A percentile compares a stretch with the other conserved stretches of the same genome.
These are phyloP conservation scores for Syzygium syzygioides DNA, from an alignment of 441 rosid species.

Conservation along the genomic window DNA sequence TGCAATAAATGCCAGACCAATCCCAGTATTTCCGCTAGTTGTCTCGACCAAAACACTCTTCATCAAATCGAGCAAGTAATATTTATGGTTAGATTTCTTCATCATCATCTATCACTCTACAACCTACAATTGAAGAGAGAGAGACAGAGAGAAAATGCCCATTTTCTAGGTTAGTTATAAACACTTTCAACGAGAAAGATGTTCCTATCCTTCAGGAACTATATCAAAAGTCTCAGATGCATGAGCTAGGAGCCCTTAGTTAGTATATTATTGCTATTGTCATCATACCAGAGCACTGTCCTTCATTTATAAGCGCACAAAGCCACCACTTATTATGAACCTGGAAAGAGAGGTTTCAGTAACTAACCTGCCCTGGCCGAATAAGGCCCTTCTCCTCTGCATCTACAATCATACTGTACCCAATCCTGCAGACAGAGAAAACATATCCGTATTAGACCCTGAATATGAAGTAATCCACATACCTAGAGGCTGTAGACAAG, in stretches of 20 bases:
- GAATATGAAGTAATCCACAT: background rate
- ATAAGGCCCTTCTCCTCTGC: constrained; percentile 13
- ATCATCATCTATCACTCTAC: background rate
- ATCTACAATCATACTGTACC: constrained; percentile 10
- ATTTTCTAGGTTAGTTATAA: background rate
- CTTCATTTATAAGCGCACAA: background rate
- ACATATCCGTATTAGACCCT: background rate
- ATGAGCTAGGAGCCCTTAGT: background rate
- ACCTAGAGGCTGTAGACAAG: background rate
- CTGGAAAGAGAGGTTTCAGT: background rate
- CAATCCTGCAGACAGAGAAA: constrained; percentile 2
- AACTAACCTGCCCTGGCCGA: constrained; percentile 3
- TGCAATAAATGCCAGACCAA: constrained; percentile 12
- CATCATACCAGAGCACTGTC: background rate
- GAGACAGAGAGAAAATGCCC: background rate
- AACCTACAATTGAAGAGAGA: background rate
- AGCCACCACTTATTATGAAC: background rate
- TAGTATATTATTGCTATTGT: background rate
- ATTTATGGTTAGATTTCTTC: background rate
- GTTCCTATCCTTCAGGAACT: background rate
- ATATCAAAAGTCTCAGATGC: background rate
- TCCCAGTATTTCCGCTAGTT: constrained; percentile 15
- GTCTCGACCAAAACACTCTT: constrained; percentile 8
- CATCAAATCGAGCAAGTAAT: background rate
- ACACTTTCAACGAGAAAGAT: background rate